Percentiles rank a stretch among this genome's conserved stretches.
These are phyloP conservation scores for Xylogone sp. DNA, from an alignment of 2,329 filamentous ascomycete species.

Conservation along the genomic window DNA sequence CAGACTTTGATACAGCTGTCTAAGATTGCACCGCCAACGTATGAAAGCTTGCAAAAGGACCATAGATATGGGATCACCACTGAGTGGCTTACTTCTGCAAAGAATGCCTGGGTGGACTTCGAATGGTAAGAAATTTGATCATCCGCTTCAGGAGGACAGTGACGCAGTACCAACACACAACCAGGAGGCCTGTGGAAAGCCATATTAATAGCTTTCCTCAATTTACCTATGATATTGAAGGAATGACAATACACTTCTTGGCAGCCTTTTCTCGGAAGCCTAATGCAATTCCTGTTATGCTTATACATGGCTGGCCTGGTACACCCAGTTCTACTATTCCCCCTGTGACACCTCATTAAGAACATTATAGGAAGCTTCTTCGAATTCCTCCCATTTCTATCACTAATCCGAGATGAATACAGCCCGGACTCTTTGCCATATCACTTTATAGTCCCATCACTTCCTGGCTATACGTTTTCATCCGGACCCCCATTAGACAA, in stretches of 20 bases:
- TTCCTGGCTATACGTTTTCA: slow-evolving; percentile 18
- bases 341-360: slow-evolving; percentile 32
- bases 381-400: slow-evolving; percentile 51
- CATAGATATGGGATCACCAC: slow-evolving; percentile 34
- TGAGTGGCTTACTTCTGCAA: slow-evolving; percentile 41
- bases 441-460: slow-evolving; percentile 16
- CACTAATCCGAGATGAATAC: slow-evolving; percentile 43
- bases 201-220: slow-evolving; percentile 12
- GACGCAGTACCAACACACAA: too few relatives aligned
- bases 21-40: slow-evolving; percentile 43
- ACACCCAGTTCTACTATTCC: too few relatives aligned
- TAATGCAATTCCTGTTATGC: slow-evolving; percentile 3
- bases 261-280: not conserved
- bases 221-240: slow-evolving; percentile 6
- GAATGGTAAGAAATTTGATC: too few relatives aligned
- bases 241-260: slow-evolving; percentile 5
- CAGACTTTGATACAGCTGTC: slow-evolving; percentile 42
- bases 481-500: slow-evolving; percentile 19
- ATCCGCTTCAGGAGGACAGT: too few relatives aligned
- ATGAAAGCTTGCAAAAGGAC: slow-evolving; percentile 42
- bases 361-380: slow-evolving; percentile 36
- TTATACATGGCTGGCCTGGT: slow-evolving; percentile 6
- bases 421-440: slow-evolving; percentile 33
- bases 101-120: slow-evolving; percentile 36
- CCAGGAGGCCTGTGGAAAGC: slow-evolving; percentile 1